Percentiles rank a stretch among this genome's conserved stretches.
These are phyloP conservation scores for Lactarius sanguifluus DNA, from an alignment of 768 basidiomycete species.

Conservation along the genomic window DNA sequence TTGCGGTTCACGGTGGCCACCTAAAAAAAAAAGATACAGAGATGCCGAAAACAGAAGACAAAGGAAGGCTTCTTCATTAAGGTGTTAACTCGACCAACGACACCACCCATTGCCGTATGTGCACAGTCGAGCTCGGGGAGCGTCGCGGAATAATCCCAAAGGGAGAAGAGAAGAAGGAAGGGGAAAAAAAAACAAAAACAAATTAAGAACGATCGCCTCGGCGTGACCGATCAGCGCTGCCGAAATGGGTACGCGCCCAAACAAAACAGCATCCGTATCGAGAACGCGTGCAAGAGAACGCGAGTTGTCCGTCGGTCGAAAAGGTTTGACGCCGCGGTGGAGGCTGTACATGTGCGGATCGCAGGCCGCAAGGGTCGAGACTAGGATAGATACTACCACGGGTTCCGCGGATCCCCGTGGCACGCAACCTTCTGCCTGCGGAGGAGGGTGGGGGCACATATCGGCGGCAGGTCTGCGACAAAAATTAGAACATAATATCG, in stretches of 20 bases:
- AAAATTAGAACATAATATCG: not conserved
- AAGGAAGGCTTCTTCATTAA: not conserved
- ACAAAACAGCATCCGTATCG: not conserved
- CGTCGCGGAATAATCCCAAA: not conserved
- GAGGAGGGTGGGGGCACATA: not conserved
- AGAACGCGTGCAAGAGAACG: not conserved
- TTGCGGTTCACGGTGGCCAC: not conserved
- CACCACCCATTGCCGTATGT: constrained; percentile 1
- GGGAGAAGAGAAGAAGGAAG: not conserved
- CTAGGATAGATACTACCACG: not conserved
- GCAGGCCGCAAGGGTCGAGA: not conserved
- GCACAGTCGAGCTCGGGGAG: not conserved
- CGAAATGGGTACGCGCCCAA: not conserved
- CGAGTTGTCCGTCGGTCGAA: not conserved
- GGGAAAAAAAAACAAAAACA: not conserved
- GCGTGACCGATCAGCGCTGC: not conserved
- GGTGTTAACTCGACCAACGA: not conserved
- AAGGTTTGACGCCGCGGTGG: not conserved
- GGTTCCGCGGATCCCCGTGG: not conserved
- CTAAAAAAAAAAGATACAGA: not conserved
- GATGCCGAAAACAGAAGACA: not conserved
- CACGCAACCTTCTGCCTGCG: not conserved
- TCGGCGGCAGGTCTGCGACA: not conserved
- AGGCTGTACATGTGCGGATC: not conserved
- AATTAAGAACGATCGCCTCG: constrained; percentile 5